Evolutionary conservation across 2,329 filamentous ascomycete species (phyloP).

Genomic region (Scytalidium sp.): DNA sequence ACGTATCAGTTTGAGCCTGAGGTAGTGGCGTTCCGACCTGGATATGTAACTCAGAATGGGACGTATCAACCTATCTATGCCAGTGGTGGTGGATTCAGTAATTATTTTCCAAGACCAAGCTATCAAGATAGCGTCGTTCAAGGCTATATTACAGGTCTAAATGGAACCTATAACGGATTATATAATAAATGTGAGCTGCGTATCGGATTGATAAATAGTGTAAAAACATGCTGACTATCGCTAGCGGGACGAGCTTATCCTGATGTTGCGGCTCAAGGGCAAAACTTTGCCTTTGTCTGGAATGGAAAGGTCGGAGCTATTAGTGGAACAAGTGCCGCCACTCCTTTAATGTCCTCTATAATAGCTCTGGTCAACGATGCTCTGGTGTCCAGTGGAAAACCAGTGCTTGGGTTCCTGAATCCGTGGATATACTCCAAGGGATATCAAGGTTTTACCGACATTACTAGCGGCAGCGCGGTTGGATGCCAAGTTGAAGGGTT

Average conservation of each 20-base stretch:
- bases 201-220: not conserved
- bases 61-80: not conserved
- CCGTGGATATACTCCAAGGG: conserved; percentile 54
- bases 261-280: conserved; percentile 54
- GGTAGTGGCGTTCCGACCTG: conserved; percentile 24
- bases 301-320: conserved; percentile 8
- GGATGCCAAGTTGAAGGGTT: conserved; percentile 38
- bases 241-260: conserved; percentile 47
- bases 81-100: conserved; percentile 46
- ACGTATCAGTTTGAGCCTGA: conserved; percentile 16
- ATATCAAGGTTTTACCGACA: conserved; percentile 46
- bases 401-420: conserved; percentile 52
- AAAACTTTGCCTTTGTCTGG: conserved; percentile 42
- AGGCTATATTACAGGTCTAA: conserved; percentile 36
- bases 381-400: conserved; percentile 45
- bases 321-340: conserved; percentile 41
- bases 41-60: not conserved
- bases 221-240: not conserved
- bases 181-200: not conserved
- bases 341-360: conserved; percentile 56
- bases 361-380: conserved; percentile 62
- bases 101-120: conserved; percentile 39
- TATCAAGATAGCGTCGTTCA: conserved; percentile 41
- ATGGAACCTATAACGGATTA: conserved; percentile 24
- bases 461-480: conserved; percentile 32